Evolutionary conservation across 2,329 filamentous ascomycete genomes (phyloP), one percentile per base, ranked within the genome.

Genomic region (Dendrostoma leiphaemia): DNA sequence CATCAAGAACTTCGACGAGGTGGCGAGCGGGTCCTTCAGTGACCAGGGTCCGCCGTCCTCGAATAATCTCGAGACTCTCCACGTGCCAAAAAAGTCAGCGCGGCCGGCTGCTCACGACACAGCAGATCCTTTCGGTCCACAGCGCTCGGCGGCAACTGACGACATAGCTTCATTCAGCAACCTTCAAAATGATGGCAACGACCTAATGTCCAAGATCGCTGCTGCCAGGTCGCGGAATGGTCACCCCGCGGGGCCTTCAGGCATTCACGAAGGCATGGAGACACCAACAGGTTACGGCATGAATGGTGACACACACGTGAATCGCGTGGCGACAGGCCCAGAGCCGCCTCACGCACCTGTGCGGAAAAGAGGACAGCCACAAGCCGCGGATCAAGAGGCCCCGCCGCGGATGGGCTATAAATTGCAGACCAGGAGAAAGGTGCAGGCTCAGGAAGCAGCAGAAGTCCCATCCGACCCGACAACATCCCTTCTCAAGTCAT

Each of bases 321-420:
- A 69, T 48, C 69, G 73, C 35, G 50, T 64, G 9, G 65, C 60
- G 8, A 58, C 65, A 53, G 62, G 62, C 21, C 51, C 63, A 40
- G 80, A 84, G 41, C 73, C 77, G 28, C 76, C 80, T 2, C 78
- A 79, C 52, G 80, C 80, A 12, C 80, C 80, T 1, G 58, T 69
- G 17, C 75, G 81, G 56, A 81, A 79, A 61, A 78, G 78, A 35
- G 79, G 82, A 47, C 80, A 79, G 35, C 72, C 76, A 3, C 81
- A 83, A 17, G 67, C 75, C 4, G 64, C 75, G 19, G 82, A 85
- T 13, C 61, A 79, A 24, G 85, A 89, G 52, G 78, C 79, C 1
- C 82, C 85, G 2, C 81, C 85, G n/a, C 84, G 81, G 65, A 82
- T 86, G 75, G 82, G 82, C 61, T 80, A 86, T 58, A 74, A 79